Base-by-base conservation (phyloP, 2,329 filamentous ascomycete genomes). In the Thyridium curvatum region DNA sequence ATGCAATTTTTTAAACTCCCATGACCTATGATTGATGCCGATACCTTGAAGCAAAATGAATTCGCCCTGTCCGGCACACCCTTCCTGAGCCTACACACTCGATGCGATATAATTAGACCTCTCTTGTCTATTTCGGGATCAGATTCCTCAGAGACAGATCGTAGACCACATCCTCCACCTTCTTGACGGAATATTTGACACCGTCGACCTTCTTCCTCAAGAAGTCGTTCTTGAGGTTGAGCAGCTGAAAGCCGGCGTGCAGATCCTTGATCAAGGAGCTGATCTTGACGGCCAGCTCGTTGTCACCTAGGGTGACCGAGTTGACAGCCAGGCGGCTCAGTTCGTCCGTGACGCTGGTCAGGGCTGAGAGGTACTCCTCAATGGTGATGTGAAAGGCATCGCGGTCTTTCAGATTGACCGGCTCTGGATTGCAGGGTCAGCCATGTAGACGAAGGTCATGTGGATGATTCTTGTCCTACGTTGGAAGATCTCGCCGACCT, bases 151-250 rank as follows among this genome's bases (percentile, higher is more conserved):
- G 66, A 17, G 86, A 91, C 41, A 98, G 68, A 60, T 98, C 93
- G 56, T 98, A 98, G 37, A 97, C 91, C 12, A 98, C 89, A 57
- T 97, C 93, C 69, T 98, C 93, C 12, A 96, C 88, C 60, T 94
- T 91, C 73, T 97, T 98, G 54, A 98, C 88, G 53, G 85, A 84
- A 59, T 98, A 98, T 72, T 98, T 98, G 63, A 98, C 85, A 5
- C 84, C 85, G 65, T 98, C 93, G 40, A 87, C 88, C 45, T 88
- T 77, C 66, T 89, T 87, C 43, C 93, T 77, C 54, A 98, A 65
- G 16, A 82, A 81, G 60, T 98, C 93, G 54, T 98, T 98, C 74
- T 97, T 97, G 51, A 98, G 72, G 60, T 98, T 98, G 49, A 98
- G 77, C 49, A 97, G 79, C 73, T 97, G 93, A 66, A 98, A 98